Conservation (phyloP, 805 yeast genomes). For the Wickerhamiella spandovensis region DNA sequence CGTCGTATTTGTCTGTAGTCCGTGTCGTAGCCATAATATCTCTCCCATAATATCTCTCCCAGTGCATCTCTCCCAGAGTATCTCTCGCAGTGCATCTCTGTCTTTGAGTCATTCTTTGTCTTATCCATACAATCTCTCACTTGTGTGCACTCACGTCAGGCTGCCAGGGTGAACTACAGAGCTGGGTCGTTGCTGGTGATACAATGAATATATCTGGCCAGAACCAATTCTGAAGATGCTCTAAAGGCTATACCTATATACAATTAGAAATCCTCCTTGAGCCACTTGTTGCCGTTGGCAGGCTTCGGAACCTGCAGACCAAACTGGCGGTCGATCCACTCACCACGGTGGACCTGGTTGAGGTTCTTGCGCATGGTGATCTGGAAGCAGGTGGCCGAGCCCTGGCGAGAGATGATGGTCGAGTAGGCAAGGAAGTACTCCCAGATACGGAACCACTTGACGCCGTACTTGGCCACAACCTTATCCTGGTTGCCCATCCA, state of each 20-base stretch:
- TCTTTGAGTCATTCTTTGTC: no score
- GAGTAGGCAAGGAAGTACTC: slow-evolving; percentile 77
- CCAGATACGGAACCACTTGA: slow-evolving; percentile 89
- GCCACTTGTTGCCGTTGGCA: slow-evolving; percentile 22
- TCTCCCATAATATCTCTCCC: no score
- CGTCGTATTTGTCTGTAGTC: no score
- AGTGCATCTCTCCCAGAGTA: no score
- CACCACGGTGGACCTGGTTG: slow-evolving; percentile 71
- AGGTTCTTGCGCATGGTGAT: slow-evolving; percentile 81
- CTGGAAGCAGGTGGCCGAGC: slow-evolving; percentile 85
- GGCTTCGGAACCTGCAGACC: slow-evolving; percentile 42
- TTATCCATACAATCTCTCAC: no score
- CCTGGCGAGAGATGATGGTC: slow-evolving; percentile 79
- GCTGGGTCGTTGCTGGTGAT: no score
- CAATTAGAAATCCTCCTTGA: slow-evolving; percentile 11
- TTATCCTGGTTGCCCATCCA: slow-evolving; percentile 76
- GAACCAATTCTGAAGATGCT: no score
- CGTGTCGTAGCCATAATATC: not conserved
- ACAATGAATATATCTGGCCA: no score
- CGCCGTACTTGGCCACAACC: slow-evolving; percentile 67
- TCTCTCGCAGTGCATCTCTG: no score
- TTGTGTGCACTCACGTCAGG: no score
- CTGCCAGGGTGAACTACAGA: no score
- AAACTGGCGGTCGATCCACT: slow-evolving; percentile 64
- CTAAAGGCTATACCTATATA: no score